phyloP scores from a whole-genome alignment of 371 early-diverging fungal species.

The Zychaea mexicana region DNA sequence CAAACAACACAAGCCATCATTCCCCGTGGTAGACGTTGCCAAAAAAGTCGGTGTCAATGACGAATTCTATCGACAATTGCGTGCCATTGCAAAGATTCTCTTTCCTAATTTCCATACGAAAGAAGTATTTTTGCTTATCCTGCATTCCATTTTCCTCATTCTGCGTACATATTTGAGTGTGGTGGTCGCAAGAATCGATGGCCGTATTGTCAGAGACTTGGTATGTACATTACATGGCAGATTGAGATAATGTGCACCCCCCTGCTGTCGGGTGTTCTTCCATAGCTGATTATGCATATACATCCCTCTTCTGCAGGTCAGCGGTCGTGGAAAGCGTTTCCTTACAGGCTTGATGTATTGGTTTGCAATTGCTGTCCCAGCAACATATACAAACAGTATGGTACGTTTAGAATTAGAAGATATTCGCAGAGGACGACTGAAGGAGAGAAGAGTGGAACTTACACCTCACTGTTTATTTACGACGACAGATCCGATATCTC shows the following conservation, averaged over 20 bases:
- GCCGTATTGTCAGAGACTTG: slow-evolving; percentile 90
- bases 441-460: too few relatives aligned
- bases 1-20: slow-evolving; percentile 25
- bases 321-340: slow-evolving; percentile 38
- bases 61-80: slow-evolving; percentile 70
- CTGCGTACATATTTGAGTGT: slow-evolving; percentile 92
- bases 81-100: slow-evolving; percentile 69
- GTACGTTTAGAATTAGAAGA: slow-evolving; percentile 36
- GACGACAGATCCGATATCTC: slow-evolving; percentile 72
- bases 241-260: too few relatives aligned
- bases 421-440: too few relatives aligned
- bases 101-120: slow-evolving; percentile 75
- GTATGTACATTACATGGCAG: too few relatives aligned
- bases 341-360: slow-evolving; percentile 74
- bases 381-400: slow-evolving; percentile 98
- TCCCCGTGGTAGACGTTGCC: slow-evolving; percentile 30
- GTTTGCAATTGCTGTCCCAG: slow-evolving; percentile 96
- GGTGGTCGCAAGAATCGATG: slow-evolving; percentile 92
- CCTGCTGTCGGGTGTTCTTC: too few relatives aligned
- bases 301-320: slow-evolving; percentile 34
- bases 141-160: slow-evolving; percentile 88
- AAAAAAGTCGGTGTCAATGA: slow-evolving; percentile 67
- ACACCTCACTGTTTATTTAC: background rate
- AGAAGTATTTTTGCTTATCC: slow-evolving; percentile 75
- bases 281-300: too few relatives aligned